Base-by-base conservation (phyloP, 1,139 yeast genomes). In the Nakaseomyces delphensis region DNA sequence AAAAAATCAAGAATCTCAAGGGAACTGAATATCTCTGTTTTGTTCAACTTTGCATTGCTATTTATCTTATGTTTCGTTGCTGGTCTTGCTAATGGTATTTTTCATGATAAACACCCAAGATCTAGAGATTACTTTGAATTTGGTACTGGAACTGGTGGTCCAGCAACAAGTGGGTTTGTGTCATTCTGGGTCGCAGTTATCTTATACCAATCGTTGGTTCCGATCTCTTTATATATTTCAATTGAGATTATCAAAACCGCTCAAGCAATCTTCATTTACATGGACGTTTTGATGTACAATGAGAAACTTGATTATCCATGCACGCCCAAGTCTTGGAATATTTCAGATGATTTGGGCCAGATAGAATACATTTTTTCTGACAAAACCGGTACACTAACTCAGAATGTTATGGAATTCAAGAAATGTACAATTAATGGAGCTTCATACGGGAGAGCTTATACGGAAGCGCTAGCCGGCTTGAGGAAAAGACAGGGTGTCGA, bases 271-370 rank as follows among this genome's bases (percentile, higher is more conserved):
- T 91, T 91, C 69, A 91, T 91, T 54, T 87, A 79, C 62, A 79
- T 93, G 3, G 99, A 91, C 65, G 75, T 77, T 31, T 72, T 80
- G 56, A 81, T 93, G 89, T 91, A 89, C 63, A 81, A 89, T 58
- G 83, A 76, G 42, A 79, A 73, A 48, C 68, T 91, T 49, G 96
- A 93, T 62, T 89, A 84, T 62, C 97, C 97, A 0, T 91, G 98
- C 63, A 79, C 91, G 2, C 97, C 98, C 3, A 91, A 91, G 60
- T 76, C 96, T 1, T 91, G 98, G 98, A 86, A 83, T 60, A 89
- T 91, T 41, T 86, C 96, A 11, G 98, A 91, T 66, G 98, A 91
- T 63, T 71, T 91, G 57, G 98, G 98, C 25, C 98, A 91, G 65
- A 83, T 91, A 54, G 97, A 91, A 63, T 91, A 91, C 59, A 80